Conservation (phyloP, 208 protist genomes). For the Crithidia sp. region DNA sequence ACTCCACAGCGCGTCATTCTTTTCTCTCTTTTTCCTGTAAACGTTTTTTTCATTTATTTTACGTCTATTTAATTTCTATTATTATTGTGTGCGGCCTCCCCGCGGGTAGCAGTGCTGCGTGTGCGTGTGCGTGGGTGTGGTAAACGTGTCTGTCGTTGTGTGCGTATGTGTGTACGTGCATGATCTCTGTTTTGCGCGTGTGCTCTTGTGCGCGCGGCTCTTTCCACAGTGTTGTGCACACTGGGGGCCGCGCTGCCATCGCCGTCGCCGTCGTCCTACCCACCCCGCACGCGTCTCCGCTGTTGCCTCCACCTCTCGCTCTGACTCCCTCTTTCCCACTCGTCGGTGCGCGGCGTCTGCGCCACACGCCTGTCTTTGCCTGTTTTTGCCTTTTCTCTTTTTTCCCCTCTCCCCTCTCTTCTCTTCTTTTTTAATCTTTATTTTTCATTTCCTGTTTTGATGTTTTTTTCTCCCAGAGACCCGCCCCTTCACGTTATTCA, state of each 20-base stretch:
- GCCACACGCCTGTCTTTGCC: background rate
- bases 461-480: background rate
- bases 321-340: background rate
- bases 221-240: slow-evolving; percentile 7
- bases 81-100: no score
- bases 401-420: background rate
- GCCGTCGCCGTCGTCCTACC: background rate
- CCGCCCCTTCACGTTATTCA: no score
- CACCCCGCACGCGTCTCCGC: background rate
- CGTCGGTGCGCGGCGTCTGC: no score
- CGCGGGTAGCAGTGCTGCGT: background rate
- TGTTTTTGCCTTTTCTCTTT: background rate
- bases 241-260: background rate
- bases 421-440: no score
- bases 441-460: background rate
- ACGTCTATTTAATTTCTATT: no score
- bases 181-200: background rate
- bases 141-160: slow-evolving; percentile 4
- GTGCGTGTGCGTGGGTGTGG: background rate
- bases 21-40: no score
- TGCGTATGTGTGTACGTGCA: slow-evolving; percentile 15
- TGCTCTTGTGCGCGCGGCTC: background rate
- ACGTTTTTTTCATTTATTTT: no score
- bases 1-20: no score
- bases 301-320: background rate